Base-by-base conservation (phyloP, 2,329 filamentous ascomycete species). In the Albophoma yamanashiensis region DNA sequence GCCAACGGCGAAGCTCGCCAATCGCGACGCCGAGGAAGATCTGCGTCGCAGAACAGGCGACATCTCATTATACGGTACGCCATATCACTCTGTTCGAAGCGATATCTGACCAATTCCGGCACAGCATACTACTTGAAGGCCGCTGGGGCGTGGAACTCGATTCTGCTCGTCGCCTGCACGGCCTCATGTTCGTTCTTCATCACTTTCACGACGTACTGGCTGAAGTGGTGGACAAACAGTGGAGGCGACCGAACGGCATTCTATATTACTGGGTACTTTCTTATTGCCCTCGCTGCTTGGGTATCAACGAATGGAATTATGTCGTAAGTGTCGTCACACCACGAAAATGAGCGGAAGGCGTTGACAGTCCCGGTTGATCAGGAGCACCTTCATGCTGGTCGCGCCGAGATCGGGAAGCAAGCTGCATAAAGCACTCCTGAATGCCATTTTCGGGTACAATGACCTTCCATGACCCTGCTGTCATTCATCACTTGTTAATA, bases 151-250 rank as follows among this genome's bases (percentile, higher is more conserved):
- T 27, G 45, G 45, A 50, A 50, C 25, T 17, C 45, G 45, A 31
- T 53, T 62, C 36, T 58, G n/a, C n/a, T 61, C 15, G 20, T 56
- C 22, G 56, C 22, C 8, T 45, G 59, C 55, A 69, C 64, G 1
- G 67, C 65, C 0, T 58, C 50, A 0, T 72, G 67, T 58, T 66
- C 70, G 1, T 68, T 75, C 59, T 76, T 73, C 59, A 66, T 71
- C 15, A 73, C 68, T 0, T 61, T 74, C 20, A 68, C 74, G 0
- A 71, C 70, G 25, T 73, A 73, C 52, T 78, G 74, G 74, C 59
- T 77, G 0, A 71, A 74, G 55, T 63, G 68, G 56, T 77, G 75
- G 75, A 75, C 73, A 0, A 69, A 74, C 43, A 42, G 39, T 43
- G 25, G 4, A 15, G 8, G 14, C 20, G 7, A 20, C 6, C 45